phyloP scores from a whole-genome alignment of 441 rosid species.

The Sinapis alba region DNA sequence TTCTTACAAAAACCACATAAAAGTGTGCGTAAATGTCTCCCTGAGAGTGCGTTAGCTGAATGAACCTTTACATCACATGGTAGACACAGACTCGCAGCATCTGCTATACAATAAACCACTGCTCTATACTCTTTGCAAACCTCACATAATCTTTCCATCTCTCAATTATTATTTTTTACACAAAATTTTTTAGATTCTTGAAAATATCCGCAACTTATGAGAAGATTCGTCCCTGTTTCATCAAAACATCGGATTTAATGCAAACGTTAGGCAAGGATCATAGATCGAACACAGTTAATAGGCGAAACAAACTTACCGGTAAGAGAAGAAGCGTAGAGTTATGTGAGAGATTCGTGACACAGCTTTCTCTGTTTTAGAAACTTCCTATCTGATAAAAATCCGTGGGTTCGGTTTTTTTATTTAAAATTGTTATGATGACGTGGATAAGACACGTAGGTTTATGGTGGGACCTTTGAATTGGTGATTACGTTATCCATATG shows the following conservation, averaged over 20 bases:
- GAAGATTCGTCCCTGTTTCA: slow-evolving; percentile 37
- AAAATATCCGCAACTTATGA: slow-evolving; percentile 17
- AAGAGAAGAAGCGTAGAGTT: slow-evolving; percentile 10
- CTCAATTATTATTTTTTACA: slow-evolving; percentile 42
- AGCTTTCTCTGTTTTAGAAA: slow-evolving; percentile 37
- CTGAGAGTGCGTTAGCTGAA: slow-evolving; percentile 86
- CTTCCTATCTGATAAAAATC: slow-evolving; percentile 34
- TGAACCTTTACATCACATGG: slow-evolving; percentile 87
- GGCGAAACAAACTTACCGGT: neutral
- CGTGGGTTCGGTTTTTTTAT: slow-evolving; percentile 16
- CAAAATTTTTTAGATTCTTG: slow-evolving; percentile 6
- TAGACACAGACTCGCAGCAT: slow-evolving; percentile 80
- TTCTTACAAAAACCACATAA: slow-evolving; percentile 64
- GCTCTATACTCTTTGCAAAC: slow-evolving; percentile 73
- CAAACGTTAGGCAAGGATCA: slow-evolving; percentile 8
- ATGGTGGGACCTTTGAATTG: slow-evolving; percentile 30
- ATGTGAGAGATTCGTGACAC: slow-evolving; percentile 30
- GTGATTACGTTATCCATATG: slow-evolving; percentile 57
- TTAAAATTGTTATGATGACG: slow-evolving; percentile 47
- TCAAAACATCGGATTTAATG: slow-evolving; percentile 12
- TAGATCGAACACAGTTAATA: slow-evolving; percentile 3
- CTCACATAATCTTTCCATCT: slow-evolving; percentile 82
- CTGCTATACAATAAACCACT: slow-evolving; percentile 77
- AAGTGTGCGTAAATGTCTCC: slow-evolving; percentile 74
- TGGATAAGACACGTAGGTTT: slow-evolving; percentile 47